Conservation (phyloP, 2,329 filamentous ascomycete species). For the Trichoderma atroviride region DNA sequence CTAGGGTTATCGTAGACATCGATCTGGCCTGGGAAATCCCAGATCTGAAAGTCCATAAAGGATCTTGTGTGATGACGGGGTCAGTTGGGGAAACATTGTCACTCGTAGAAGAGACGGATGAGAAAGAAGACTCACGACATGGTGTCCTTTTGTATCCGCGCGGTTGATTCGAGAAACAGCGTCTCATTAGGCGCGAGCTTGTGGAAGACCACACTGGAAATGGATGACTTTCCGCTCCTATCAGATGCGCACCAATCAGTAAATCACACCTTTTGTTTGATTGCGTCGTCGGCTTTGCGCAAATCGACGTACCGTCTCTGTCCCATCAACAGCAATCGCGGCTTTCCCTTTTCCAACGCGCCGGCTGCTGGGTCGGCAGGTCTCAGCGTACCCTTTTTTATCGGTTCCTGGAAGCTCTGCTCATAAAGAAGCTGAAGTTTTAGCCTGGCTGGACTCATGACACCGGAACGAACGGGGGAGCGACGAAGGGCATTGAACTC, state of each 20-base stretch:
- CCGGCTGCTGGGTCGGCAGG: slow-evolving; percentile 49
- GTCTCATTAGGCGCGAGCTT: slow-evolving; percentile 97
- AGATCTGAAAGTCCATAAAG: slow-evolving; percentile 99
- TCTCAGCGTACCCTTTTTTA: slow-evolving; percentile 53
- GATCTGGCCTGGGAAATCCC: slow-evolving; percentile 95
- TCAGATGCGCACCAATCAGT: not conserved
- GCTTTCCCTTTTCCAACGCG: slow-evolving; percentile 66
- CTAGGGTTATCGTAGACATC: slow-evolving; percentile 84
- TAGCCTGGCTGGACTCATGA: slow-evolving; percentile 61
- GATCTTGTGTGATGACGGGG: slow-evolving; percentile 61
- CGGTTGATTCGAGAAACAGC: slow-evolving; percentile 92
- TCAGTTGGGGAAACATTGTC: slow-evolving; percentile 14
- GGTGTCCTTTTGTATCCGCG: slow-evolving; percentile 88
- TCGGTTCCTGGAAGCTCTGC: slow-evolving; percentile 59
- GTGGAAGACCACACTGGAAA: slow-evolving; percentile 98
- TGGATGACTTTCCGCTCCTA: slow-evolving; percentile 97
- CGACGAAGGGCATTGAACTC: slow-evolving; percentile 36
- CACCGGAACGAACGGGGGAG: slow-evolving; percentile 37
- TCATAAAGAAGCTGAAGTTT: slow-evolving; percentile 64
- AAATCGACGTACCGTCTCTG: slow-evolving; percentile 73
- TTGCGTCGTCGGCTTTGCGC: not conserved
- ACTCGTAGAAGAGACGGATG: not conserved
- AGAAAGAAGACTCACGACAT: slow-evolving; percentile 71
- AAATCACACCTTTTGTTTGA: not conserved
- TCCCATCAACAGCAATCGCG: slow-evolving; percentile 89